These are phyloP conservation scores for Neurospora terricola DNA, from an alignment of 495 filamentous ascomycete species.

Conservation along the genomic window DNA sequence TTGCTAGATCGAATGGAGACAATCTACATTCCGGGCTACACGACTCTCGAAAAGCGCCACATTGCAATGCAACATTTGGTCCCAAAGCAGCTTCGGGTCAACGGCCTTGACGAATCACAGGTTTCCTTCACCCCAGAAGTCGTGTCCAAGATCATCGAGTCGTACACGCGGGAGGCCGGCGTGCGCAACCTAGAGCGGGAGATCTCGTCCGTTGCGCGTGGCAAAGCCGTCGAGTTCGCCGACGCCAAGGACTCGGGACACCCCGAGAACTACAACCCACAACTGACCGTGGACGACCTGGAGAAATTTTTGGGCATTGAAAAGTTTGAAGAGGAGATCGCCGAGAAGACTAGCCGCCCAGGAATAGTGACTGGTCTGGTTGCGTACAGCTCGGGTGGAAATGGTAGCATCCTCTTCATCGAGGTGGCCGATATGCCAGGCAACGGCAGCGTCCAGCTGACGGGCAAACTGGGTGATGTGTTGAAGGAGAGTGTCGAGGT, in stretches of 20 bases:
- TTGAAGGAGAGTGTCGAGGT: constrained; percentile 97
- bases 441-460: constrained; percentile 86
- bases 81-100: constrained; percentile 75
- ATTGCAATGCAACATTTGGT: constrained; percentile 90
- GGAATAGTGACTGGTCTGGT: constrained; percentile 96
- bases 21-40: constrained; percentile 86
- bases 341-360: constrained; percentile 75
- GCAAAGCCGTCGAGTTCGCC: constrained; percentile 90
- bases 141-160: constrained; percentile 85
- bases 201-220: constrained; percentile 85
- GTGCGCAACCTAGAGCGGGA: constrained; percentile 95
- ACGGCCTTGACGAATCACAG: constrained; percentile 68
- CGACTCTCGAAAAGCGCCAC: constrained; percentile 93
- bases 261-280: constrained; percentile 60
- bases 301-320: constrained; percentile 90
- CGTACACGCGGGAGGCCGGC: constrained; percentile 95
- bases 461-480: constrained; percentile 95
- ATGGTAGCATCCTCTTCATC: constrained; percentile 96
- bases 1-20: constrained; percentile 98
- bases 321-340: constrained; percentile 90
- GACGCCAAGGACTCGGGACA: constrained; percentile 75
- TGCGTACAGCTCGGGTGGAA: constrained; percentile 87
- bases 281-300: constrained; percentile 65
- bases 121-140: constrained; percentile 71
- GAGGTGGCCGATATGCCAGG: constrained; percentile 98